Conservation (phyloP, 352 stramenopile genomes). For the Phytophthora hybrid region DNA sequence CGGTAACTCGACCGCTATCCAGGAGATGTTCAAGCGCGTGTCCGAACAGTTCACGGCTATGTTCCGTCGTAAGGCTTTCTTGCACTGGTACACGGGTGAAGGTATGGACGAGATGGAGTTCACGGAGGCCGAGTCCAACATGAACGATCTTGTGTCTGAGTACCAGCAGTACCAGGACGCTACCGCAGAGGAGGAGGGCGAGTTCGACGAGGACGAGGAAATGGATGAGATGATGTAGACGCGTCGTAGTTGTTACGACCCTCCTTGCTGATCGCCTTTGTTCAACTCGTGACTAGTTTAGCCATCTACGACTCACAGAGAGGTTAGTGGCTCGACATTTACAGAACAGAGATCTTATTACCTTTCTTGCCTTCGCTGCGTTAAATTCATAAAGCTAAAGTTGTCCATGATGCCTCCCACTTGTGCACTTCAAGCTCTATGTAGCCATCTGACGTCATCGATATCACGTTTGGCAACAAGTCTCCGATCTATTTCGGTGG, state of each 20-base stretch:
- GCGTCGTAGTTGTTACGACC: constrained; percentile 47
- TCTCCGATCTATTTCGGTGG: constrained; percentile 37
- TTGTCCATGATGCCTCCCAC: constrained; percentile 1
- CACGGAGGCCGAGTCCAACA: constrained; percentile 99
- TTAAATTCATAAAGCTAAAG: constrained; percentile 22
- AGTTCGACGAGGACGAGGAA: constrained; percentile 97
- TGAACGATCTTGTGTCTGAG: constrained; percentile 99
- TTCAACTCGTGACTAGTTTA: constrained; percentile 62
- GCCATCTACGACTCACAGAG: constrained; percentile 57
- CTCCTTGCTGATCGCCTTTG: constrained; percentile 49
- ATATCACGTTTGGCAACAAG: background rate
- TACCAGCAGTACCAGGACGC: constrained; percentile 99
- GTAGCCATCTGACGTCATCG: constrained; percentile 4
- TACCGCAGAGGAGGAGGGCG: constrained; percentile 98
- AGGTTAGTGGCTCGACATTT: constrained; percentile 65
- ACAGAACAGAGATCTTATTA: constrained; percentile 70
- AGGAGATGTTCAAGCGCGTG: constrained; percentile 99
- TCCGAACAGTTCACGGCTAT: constrained; percentile 99
- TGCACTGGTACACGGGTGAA: constrained; percentile 99
- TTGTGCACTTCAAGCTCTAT: constrained; percentile 6
- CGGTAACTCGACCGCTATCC: constrained; percentile 99
- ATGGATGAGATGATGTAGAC: constrained; percentile 95
- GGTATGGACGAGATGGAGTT: constrained; percentile 99
- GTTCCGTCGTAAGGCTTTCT: constrained; percentile 99
- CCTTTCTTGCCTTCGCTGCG: constrained; percentile 50